Evolutionary conservation across 108 stramenopile species (phyloP).

Genomic region (Licmophora abbreviata): DNA sequence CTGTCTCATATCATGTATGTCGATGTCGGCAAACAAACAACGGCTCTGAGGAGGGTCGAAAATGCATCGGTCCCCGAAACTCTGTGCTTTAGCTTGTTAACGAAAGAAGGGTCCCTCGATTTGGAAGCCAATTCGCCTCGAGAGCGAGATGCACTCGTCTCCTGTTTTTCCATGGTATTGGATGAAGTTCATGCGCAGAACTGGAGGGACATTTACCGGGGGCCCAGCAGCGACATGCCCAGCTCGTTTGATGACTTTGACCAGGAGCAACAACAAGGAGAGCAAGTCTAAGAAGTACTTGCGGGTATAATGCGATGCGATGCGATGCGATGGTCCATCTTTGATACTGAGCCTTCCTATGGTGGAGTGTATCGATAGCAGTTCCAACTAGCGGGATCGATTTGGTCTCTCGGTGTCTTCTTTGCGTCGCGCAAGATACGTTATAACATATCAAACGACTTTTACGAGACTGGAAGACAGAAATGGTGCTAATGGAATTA

Average conservation of each 20-base stretch:
- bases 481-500: too few relatives aligned
- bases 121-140: slow-evolving; percentile 68
- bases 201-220: slow-evolving; percentile 84
- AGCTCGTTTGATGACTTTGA: slow-evolving; percentile 75
- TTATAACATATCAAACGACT: too few relatives aligned
- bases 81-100: slow-evolving; percentile 74
- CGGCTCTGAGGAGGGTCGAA: slow-evolving; percentile 74
- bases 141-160: slow-evolving; percentile 76
- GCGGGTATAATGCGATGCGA: too few relatives aligned
- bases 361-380: too few relatives aligned
- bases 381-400: too few relatives aligned
- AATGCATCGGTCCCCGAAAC: slow-evolving; percentile 65
- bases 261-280: slow-evolving; percentile 8
- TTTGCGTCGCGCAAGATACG: too few relatives aligned
- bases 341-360: too few relatives aligned
- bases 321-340: too few relatives aligned
- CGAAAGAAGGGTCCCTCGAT: slow-evolving; percentile 82
- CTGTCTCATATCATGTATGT: slow-evolving; percentile 84
- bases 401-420: too few relatives aligned
- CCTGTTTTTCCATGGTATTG: slow-evolving; percentile 73
- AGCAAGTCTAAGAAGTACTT: too few relatives aligned
- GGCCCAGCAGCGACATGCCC: slow-evolving; percentile 79
- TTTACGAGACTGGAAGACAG: too few relatives aligned
- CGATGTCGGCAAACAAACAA: slow-evolving; percentile 82
- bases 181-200: slow-evolving; percentile 87